Base-by-base conservation (phyloP, 139 green algal genomes). In the Volvox reticuliferus region DNA sequence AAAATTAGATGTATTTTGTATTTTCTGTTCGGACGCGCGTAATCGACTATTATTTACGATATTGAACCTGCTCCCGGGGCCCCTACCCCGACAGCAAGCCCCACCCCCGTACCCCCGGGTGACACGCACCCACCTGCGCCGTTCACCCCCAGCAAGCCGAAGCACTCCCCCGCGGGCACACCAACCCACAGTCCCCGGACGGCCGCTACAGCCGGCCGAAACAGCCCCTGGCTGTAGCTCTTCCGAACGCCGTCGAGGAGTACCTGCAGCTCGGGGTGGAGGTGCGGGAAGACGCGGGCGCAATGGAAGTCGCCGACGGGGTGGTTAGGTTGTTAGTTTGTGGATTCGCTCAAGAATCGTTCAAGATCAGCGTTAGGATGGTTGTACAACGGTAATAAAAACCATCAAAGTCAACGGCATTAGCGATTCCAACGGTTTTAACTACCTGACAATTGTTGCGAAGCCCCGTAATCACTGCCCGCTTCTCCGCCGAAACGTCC, bases 101-200 rank as follows among this genome's bases (percentile, higher is more conserved):
- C 65, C 24, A 16, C 5, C 21, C 65, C 65, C 65, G 62, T 24
- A 69, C 21, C 12, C 12, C 65, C 65, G 5, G 9, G 44, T 73
- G 17, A 35, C 71, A 2, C 16, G 2, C 16, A 33, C 91, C 44
- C 68, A 94, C 92, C 92, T 89, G 93, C 93, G 20, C 93, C 93
- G 76, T 95, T 95, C 32, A 95, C 93, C 1, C 95, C 95, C 88
- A 99, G 89, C 76, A 99, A 93, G 6, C 96, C 96, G 83, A 99
- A 98, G 93, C 96, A 98, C 93, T 98, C 92, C 17, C 96, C 97
- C 20, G 85, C 61, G 17, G 86, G 82, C 24, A 97, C 88, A 14
- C 92, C 91, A 68, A 97, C 63, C 93, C 93, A 97, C 33, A 98
- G 76, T 12, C 95, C 94, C 2, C 77, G 44, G 26, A 98, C 93